Conservation (phyloP, 352 stramenopile species). For the Globisporangium takayamanum region DNA sequence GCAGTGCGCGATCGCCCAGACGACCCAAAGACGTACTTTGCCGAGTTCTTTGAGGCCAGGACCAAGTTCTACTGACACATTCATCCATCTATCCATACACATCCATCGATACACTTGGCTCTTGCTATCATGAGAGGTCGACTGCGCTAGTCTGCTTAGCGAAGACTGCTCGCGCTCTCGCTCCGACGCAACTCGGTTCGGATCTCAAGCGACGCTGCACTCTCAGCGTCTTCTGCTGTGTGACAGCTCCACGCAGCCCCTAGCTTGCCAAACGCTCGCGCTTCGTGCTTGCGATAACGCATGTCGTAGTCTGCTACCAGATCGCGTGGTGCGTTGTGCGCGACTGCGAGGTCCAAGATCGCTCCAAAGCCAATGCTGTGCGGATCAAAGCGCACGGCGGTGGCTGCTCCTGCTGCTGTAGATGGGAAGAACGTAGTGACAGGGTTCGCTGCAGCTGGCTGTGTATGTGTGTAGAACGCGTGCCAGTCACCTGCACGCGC, state of each 20-base stretch:
- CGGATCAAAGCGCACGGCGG: slow-evolving; percentile 10
- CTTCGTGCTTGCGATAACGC: slow-evolving; percentile 46
- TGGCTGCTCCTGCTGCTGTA: slow-evolving; percentile 11
- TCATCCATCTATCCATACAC: no score
- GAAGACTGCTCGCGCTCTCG: no score
- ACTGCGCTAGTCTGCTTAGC: no score
- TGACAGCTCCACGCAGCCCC: slow-evolving; percentile 39
- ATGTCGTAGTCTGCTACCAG: slow-evolving; percentile 40
- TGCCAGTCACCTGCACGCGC: slow-evolving; percentile 46
- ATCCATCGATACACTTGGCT: no score
- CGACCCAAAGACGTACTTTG: slow-evolving; percentile 43
- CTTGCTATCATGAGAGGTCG: no score
- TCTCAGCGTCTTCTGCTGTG: slow-evolving; percentile 18
- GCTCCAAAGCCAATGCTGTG: slow-evolving; percentile 60
- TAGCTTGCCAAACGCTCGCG: slow-evolving; percentile 18
- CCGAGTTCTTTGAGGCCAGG: slow-evolving; percentile 61
- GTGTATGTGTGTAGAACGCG: slow-evolving; percentile 39
- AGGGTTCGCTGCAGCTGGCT: slow-evolving; percentile 32
- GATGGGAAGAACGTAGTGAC: slow-evolving; percentile 19
- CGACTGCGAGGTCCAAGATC: slow-evolving; percentile 55
- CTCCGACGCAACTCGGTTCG: slow-evolving; percentile 16
- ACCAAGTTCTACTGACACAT: slow-evolving; percentile 50
- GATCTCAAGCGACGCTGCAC: slow-evolving; percentile 35
- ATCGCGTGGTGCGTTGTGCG: slow-evolving; percentile 34
- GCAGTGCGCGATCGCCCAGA: slow-evolving; percentile 56